Conservation (phyloP, 2,329 filamentous ascomycete genomes). For the Botrytis cinerea region DNA sequence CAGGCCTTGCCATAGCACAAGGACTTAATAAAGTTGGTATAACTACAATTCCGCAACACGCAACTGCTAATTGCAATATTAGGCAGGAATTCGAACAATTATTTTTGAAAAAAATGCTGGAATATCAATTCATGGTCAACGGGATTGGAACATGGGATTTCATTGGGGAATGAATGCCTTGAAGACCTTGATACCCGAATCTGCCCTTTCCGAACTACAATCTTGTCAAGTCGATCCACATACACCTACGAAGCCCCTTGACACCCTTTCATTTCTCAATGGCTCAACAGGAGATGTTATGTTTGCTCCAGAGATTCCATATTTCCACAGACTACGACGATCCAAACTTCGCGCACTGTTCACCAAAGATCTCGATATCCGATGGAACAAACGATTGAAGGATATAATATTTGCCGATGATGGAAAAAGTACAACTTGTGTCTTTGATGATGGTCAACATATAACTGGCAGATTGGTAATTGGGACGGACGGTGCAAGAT, state of each 20-base stretch:
- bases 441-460: conserved; percentile 41
- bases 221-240: conserved; percentile 40
- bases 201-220: conserved; percentile 38
- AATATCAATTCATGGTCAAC: conserved; percentile 32
- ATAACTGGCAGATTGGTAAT: conserved; percentile 40
- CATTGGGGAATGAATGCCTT: conserved; percentile 43
- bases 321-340: conserved; percentile 43
- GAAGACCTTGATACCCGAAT: conserved; percentile 40
- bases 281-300: conserved; percentile 41
- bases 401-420: conserved; percentile 40
- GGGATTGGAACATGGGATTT: conserved; percentile 45
- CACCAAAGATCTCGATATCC: conserved; percentile 43
- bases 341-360: conserved; percentile 44
- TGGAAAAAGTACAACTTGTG: conserved; percentile 36
- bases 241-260: conserved; percentile 36
- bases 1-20: conserved; percentile 46
- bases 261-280: conserved; percentile 42
- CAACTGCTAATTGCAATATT: neutral
- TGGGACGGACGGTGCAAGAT: conserved; percentile 43
- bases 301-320: conserved; percentile 33
- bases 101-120: conserved; percentile 38
- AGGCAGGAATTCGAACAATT: conserved; percentile 32
- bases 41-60: neutral
- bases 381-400: conserved; percentile 45
- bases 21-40: conserved; percentile 45